Base-by-base conservation (phyloP, 1,284 basidiomycete species). In the Tilletia horrida region DNA sequence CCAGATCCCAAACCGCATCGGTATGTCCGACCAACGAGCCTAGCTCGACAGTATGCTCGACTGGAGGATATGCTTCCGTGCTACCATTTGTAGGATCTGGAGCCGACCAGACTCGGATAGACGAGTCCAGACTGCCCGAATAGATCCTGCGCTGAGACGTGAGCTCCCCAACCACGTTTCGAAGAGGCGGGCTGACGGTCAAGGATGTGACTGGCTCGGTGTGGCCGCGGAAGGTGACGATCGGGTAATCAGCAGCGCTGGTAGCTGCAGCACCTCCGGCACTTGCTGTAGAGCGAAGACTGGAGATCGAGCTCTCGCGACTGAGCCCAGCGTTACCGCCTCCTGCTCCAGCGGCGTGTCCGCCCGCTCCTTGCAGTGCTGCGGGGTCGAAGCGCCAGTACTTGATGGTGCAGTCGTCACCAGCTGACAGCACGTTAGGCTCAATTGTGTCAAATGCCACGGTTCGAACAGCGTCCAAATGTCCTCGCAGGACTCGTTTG, bases 391-490 rank as follows among this genome's bases (percentile, higher is more conserved):
- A 87, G 71, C 90, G 86, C 95, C 95, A 98, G 70, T 97, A 88
- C 83, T 97, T 98, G 73, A 98, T 89, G 14, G 93, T 95, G 81
- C 88, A 91, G 81, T 98, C 96, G 82, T 97, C 94, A 47, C 92
- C 91, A 45, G 91, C 95, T 50, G 91, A 93, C 11, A 91, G 92
- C 52, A 97, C 84, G 69, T 89, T 88, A 62, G 92, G 83, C 73
- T 92, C 90, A 16, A 62, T 67, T 0, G 90, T 90, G 80, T 93
- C 90, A 85, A 96, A 95, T 0, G 90, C 88, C 27, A 97, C 85
- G 11, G 92, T 89, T 62, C 93, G 88, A 43, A 97, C 93, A 29
- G 92, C 88, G 82, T 97, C 95, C 71, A 97, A 85, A 82, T 98
- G 95, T 82, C 92, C 94, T 1, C 71, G 71, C 23, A 80, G 69